Percentiles rank a stretch among this genome's conserved stretches.
Evolutionary conservation across 257 asterid genomes (phyloP).

Genomic region (Oldenlandia corymbosa): DNA sequence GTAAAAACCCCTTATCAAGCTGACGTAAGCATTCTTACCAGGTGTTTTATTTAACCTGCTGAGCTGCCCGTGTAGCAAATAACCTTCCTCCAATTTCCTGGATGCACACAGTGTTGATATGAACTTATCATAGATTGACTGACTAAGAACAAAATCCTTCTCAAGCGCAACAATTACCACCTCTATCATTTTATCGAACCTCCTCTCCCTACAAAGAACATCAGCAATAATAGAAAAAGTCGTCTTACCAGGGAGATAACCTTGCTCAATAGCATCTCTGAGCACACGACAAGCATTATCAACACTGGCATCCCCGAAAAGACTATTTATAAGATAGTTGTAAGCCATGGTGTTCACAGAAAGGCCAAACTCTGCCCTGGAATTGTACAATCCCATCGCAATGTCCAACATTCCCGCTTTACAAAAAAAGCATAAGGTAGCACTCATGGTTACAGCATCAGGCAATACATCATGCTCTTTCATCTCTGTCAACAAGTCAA

Average conservation of each 20-base stretch:
- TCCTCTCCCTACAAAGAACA: conserved; percentile 63
- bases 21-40: conserved; percentile 39
- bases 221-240: conserved; percentile 49
- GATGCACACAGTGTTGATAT: conserved; percentile 55
- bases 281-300: conserved; percentile 49
- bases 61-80: conserved; percentile 45
- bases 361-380: conserved; percentile 59
- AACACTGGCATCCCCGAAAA: conserved; percentile 47
- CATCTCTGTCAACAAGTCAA: conserved; percentile 76
- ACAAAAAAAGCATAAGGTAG: conserved; percentile 67
- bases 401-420: conserved; percentile 68
- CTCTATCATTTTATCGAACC: conserved; percentile 64
- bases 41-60: conserved; percentile 32
- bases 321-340: conserved; percentile 67
- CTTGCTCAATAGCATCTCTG: conserved; percentile 48
- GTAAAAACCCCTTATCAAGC: conserved; percentile 54
- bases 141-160: conserved; percentile 35
- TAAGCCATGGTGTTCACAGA: conserved; percentile 69
- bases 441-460: conserved; percentile 63
- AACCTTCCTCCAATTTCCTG: conserved; percentile 61
- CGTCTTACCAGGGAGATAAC: conserved; percentile 51
- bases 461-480: conserved; percentile 47
- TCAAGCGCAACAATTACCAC: conserved; percentile 45
- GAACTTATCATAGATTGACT: conserved; percentile 42
- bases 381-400: conserved; percentile 62